Percentiles rank a stretch among this genome's conserved stretches.
These are phyloP conservation scores for Allantophomopsis lycopodina DNA, from an alignment of 2,329 filamentous ascomycete genomes.

Conservation along the genomic window DNA sequence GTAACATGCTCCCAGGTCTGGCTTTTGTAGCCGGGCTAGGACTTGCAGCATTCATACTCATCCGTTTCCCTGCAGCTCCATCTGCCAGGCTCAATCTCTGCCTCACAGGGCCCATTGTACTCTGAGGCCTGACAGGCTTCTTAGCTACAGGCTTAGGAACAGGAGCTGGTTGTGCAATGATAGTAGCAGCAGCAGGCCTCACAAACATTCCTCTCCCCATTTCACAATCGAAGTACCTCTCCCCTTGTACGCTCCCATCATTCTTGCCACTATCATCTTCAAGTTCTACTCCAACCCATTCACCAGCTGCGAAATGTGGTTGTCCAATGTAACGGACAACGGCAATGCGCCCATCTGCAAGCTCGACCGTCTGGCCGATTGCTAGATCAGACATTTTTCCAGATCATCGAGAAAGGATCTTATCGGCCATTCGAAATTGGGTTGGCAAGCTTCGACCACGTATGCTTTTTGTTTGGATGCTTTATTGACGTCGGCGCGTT, in stretches of 20 bases:
- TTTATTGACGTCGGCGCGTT: no score
- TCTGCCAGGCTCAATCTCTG: conserved; percentile 33
- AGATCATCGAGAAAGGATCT: no score
- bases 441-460: no score
- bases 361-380: conserved; percentile 39
- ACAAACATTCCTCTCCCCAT: conserved; percentile 76
- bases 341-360: conserved; percentile 64
- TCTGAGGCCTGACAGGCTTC: conserved; percentile 28
- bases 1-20: conserved; percentile 37
- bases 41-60: conserved; percentile 59
- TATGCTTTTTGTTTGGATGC: no score
- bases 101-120: conserved; percentile 19
- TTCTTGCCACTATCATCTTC: conserved; percentile 79
- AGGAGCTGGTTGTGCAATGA: conserved; percentile 35
- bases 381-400: conserved; percentile 40
- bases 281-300: conserved; percentile 85
- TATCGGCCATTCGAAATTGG: no score
- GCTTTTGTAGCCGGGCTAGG: conserved; percentile 53
- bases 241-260: conserved; percentile 78
- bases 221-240: conserved; percentile 77
- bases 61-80: conserved; percentile 41
- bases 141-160: conserved; percentile 18
- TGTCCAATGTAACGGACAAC: conserved; percentile 70
- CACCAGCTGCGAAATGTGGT: conserved; percentile 66
- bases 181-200: conserved; percentile 52